A percentile compares a stretch with the other conserved stretches of the same genome.
Evolutionary conservation across 176 grass and related monocot genomes (phyloP).

Genomic region (Aegilops bicornis): DNA sequence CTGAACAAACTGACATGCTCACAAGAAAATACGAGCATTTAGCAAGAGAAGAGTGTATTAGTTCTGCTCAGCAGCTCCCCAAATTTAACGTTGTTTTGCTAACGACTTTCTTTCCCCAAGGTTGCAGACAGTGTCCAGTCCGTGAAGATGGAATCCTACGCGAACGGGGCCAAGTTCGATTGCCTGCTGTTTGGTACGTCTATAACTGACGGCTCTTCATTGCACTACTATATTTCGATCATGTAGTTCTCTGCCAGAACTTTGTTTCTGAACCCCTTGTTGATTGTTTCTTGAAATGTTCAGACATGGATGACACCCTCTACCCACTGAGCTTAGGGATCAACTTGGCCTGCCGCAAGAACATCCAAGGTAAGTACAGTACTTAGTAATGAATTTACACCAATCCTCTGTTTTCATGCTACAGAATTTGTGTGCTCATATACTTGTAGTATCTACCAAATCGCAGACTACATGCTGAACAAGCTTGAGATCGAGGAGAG

Average conservation of each 20-base stretch:
- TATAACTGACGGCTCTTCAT: not conserved
- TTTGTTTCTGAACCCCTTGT: not conserved
- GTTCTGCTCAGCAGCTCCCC: no score
- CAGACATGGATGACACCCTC: conserved; percentile 97
- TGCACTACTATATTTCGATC: not conserved
- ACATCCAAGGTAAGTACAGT: conserved; percentile 61
- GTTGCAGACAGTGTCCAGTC: conserved; percentile 7
- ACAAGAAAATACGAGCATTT: not conserved
- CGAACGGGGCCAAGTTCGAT: conserved; percentile 65
- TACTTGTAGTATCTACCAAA: not conserved
- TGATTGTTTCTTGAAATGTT: not conserved
- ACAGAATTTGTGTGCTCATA: not conserved
- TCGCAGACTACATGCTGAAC: conserved; percentile 80
- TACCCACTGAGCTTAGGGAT: conserved; percentile 81
- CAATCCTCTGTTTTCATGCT: not conserved
- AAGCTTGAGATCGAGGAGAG: conserved; percentile 71
- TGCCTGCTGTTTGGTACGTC: conserved; percentile 79
- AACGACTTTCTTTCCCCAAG: not conserved
- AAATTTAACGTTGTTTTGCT: not conserved
- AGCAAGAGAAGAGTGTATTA: not conserved
- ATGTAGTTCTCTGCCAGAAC: not conserved
- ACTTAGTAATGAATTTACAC: not conserved
- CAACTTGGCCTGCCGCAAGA: conserved; percentile 87
- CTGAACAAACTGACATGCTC: not conserved
- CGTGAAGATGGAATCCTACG: conserved; percentile 50